phyloP scores from a whole-genome alignment of 129 eudicot genomes.

The carrot (Daucus carota) region DH1_v3.0 NC_030383.2:62923501-62924000 shows the following conservation, averaged over 20 bases:
- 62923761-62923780: too few species aligned
- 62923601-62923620: neutral
- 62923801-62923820: too few species aligned
- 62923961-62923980: neutral
- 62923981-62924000: neutral
- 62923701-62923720: conserved; percentile 37
- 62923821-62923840: neutral
- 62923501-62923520: neutral
- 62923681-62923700: conserved; percentile 30
- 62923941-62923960: neutral
- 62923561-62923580: neutral
- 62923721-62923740: neutral
- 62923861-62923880: conserved; percentile 6
- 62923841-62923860: neutral
- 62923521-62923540: neutral
- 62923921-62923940: conserved; percentile 2
- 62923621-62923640: neutral
- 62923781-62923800: too few species aligned
- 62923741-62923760: too few species aligned
- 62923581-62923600: neutral
- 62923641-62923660: neutral
- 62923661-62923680: neutral
- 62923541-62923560: neutral
- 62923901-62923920: conserved; percentile 13
- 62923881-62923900: neutral